Conservation (phyloP, 75 land plant species). For the Sequoia sempervirens region DNA sequence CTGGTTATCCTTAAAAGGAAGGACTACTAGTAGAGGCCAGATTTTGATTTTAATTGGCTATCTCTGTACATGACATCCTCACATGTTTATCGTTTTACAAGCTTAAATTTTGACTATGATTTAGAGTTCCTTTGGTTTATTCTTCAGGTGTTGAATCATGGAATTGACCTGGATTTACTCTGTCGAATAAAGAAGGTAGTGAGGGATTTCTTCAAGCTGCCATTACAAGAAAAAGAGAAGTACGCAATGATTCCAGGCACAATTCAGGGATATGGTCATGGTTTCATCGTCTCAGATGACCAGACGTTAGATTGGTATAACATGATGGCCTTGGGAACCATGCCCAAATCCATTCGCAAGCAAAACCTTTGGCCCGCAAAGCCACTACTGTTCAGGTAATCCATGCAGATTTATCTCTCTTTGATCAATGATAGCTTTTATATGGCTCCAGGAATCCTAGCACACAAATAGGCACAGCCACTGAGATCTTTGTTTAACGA, state of each 20-base stretch:
- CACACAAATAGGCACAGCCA: too few relatives aligned
- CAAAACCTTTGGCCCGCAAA: conserved; percentile 43
- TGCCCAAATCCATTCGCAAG: conserved; percentile 36
- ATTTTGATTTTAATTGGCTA: not conserved
- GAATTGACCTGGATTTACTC: conserved; percentile 26
- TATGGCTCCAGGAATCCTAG: too few relatives aligned
- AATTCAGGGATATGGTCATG: conserved; percentile 64
- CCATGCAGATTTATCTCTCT: too few relatives aligned
- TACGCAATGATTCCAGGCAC: conserved; percentile 58
- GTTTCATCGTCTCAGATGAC: conserved; percentile 58
- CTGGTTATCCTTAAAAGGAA: too few relatives aligned
- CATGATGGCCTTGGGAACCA: conserved; percentile 57
- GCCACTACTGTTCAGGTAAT: conserved; percentile 41
- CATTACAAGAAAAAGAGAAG: conserved; percentile 58
- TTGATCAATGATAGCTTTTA: not conserved
- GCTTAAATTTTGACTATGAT: too few relatives aligned
- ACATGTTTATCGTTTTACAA: too few relatives aligned
- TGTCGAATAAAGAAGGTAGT: conserved; percentile 39
- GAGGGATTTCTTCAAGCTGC: conserved; percentile 56
- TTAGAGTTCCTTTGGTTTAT: too few relatives aligned
- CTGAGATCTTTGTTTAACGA: too few relatives aligned
- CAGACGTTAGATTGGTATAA: conserved; percentile 72
- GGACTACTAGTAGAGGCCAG: not conserved
- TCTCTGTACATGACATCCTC: too few relatives aligned
- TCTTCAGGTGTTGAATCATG: conserved; percentile 51